Evolutionary conservation across 2,329 filamentous ascomycete species (phyloP).

Genomic region (Cercospora zeae-maydis): DNA sequence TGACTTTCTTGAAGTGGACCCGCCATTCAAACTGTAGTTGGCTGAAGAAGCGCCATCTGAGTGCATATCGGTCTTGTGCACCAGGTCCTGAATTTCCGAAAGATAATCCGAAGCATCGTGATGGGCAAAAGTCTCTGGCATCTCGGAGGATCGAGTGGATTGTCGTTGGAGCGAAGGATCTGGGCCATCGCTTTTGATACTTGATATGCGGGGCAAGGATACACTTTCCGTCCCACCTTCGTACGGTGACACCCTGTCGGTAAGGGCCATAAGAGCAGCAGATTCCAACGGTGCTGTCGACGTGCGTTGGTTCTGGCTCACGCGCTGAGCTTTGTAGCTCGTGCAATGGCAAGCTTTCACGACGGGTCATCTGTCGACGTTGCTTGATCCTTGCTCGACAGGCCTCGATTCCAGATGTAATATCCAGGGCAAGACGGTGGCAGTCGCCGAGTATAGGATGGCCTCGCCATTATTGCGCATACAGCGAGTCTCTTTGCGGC

Average conservation of each 20-base stretch:
- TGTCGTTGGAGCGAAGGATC: background rate
- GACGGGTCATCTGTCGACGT: background rate
- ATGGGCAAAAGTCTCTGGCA: constrained; percentile 60
- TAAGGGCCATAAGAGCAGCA: background rate
- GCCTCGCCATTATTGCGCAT: background rate
- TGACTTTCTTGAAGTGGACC: background rate
- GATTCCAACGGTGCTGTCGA: background rate
- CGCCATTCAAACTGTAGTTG: background rate
- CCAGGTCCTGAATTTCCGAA: constrained; percentile 69
- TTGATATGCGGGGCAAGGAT: background rate
- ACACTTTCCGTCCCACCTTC: background rate
- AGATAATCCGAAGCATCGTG: constrained; percentile 81
- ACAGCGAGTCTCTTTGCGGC: background rate
- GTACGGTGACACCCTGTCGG: background rate
- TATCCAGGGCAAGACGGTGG: background rate
- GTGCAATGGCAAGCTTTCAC: background rate
- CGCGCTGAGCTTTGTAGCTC: background rate
- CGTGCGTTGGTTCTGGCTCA: background rate
- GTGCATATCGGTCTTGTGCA: constrained; percentile 44
- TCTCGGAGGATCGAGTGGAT: background rate
- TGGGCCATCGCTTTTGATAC: background rate
- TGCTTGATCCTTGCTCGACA: background rate
- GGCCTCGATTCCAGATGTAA: background rate
- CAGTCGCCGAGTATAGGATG: background rate
- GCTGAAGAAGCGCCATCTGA: background rate